phyloP scores from a whole-genome alignment of 306 rosid genomes.

The Elaeagnus macrophylla region DNA sequence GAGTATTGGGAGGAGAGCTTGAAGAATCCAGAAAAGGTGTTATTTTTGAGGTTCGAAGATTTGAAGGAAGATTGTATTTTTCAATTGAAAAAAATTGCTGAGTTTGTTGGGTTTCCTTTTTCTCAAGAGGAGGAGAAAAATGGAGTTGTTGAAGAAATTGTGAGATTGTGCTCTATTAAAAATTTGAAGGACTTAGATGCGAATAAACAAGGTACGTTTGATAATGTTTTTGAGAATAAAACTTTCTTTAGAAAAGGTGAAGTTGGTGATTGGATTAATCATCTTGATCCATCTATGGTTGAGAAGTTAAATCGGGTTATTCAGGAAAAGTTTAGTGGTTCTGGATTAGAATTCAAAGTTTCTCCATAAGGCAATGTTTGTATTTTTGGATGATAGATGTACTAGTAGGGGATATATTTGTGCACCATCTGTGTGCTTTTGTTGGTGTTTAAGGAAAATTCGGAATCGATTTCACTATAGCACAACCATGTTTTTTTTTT shows the following conservation, averaged over 20 bases:
- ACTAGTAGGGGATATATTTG: too few species aligned
- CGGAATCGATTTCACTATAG: too few species aligned
- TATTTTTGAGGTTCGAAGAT: conserved; percentile 40
- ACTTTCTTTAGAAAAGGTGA: neutral
- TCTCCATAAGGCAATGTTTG: too few species aligned
- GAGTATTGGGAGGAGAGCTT: conserved; percentile 41
- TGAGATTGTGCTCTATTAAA: conserved; percentile 29
- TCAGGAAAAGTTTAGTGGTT: neutral
- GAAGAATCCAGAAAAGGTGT: conserved; percentile 24
- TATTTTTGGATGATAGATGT: too few species aligned
- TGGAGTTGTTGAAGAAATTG: conserved; percentile 25
- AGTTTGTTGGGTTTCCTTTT: conserved; percentile 31
- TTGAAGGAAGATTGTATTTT: conserved; percentile 18
- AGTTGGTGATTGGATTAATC: conserved; percentile 1
- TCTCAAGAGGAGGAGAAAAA: conserved; percentile 27
- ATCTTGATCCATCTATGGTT: neutral
- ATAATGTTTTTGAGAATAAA: neutral
- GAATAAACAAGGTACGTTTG: conserved; percentile 15
- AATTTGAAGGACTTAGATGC: conserved; percentile 32
- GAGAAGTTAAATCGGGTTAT: neutral
- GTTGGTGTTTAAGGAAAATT: too few species aligned
- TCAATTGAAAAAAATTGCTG: conserved; percentile 24
- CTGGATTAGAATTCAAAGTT: neutral
- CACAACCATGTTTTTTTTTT: too few species aligned
- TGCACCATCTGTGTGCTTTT: too few species aligned